These are phyloP conservation scores for Candida schatavii DNA, from an alignment of 805 yeast genomes.

Conservation along the genomic window DNA sequence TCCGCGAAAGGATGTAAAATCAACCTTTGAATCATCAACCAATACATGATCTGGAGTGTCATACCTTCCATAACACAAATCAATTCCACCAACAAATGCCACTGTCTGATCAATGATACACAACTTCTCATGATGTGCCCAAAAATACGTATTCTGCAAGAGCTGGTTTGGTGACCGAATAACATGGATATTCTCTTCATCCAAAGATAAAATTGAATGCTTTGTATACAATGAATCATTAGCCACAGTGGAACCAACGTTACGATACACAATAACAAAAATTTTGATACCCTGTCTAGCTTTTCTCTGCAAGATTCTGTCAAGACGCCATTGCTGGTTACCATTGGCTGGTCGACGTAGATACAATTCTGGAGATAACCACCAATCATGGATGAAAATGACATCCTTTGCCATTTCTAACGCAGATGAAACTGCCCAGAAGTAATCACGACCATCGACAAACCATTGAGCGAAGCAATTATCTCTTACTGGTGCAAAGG, in stretches of 20 bases:
- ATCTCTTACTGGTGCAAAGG: constrained; percentile 89
- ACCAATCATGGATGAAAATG: constrained; percentile 96
- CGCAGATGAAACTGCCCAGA: constrained; percentile 95
- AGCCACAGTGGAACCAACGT: constrained; percentile 89
- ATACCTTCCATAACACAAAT: constrained; percentile 90
- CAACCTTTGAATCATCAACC: constrained; percentile 61
- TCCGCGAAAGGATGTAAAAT: constrained; percentile 28
- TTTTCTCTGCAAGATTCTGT: constrained; percentile 78
- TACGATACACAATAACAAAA: constrained; percentile 86
- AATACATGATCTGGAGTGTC: constrained; percentile 96
- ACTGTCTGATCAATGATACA: constrained; percentile 83
- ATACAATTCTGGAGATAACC: constrained; percentile 94
- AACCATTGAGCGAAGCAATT: constrained; percentile 93
- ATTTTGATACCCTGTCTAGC: constrained; percentile 96
- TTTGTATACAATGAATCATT: constrained; percentile 94
- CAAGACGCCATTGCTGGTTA: constrained; percentile 90
- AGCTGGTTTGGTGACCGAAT: constrained; percentile 95
- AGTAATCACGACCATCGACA: constrained; percentile 94
- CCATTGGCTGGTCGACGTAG: constrained; percentile 93
- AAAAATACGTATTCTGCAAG: constrained; percentile 86
- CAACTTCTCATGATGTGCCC: constrained; percentile 99
- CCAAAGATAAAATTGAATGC: constrained; percentile 82
- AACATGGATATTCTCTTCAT: constrained; percentile 78
- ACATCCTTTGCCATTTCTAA: constrained; percentile 91
- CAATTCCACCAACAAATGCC: constrained; percentile 94